Conservation (phyloP, 148 eudicot species). For the Bassia scoparia region DNA sequence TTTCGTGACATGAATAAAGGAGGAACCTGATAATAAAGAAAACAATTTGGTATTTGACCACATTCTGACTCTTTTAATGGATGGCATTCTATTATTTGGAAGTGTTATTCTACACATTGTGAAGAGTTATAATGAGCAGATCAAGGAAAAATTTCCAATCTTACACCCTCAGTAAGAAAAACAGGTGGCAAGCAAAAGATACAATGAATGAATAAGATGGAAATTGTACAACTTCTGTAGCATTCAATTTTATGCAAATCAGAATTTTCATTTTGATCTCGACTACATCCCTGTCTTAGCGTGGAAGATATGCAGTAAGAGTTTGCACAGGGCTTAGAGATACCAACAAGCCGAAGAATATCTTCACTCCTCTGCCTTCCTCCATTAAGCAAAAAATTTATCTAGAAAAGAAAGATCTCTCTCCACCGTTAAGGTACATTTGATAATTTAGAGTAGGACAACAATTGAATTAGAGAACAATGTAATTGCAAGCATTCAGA, state of each 20-base stretch:
- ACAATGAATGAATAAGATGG: neutral
- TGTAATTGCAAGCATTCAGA: neutral
- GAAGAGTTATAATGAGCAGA: too few species aligned
- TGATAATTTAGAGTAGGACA: neutral
- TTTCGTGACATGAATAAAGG: neutral
- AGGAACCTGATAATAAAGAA: neutral
- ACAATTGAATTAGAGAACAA: neutral
- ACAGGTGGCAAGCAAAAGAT: neutral
- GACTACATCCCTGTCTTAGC: neutral
- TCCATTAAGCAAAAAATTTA: neutral
- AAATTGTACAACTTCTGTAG: constrained; percentile 6
- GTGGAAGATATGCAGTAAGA: constrained; percentile 1
- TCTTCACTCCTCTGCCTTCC: neutral
- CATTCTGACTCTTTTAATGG: neutral
- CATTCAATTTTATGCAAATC: neutral
- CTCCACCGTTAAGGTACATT: neutral
- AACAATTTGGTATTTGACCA: neutral
- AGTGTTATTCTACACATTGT: neutral
- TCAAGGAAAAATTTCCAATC: neutral
- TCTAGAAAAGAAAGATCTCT: neutral
- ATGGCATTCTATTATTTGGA: neutral
- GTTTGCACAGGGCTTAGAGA: constrained; percentile 7
- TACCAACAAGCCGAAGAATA: neutral
- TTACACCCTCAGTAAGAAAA: neutral
- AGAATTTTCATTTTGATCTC: neutral